Evolutionary conservation across 2,329 filamentous ascomycete genomes (phyloP).

Genomic region (Neopestalotiopsis rosae): DNA sequence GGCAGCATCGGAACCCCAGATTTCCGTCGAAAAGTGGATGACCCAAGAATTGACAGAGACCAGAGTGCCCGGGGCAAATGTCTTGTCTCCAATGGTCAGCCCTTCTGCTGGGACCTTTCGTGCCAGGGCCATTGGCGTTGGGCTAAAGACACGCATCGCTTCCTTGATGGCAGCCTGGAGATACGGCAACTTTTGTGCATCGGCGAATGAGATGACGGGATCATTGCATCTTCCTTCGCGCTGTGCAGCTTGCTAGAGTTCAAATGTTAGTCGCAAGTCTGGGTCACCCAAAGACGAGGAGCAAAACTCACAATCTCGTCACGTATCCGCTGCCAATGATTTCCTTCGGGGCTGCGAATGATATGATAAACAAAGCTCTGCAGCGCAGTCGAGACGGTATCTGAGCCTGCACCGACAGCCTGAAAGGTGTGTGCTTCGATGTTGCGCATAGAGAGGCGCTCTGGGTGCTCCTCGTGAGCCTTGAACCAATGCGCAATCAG

Average conservation of each 20-base stretch:
- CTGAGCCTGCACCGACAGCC: slow-evolving; percentile 26
- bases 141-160: slow-evolving; percentile 33
- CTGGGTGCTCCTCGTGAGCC: slow-evolving; percentile 22
- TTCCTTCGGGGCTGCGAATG: slow-evolving; percentile 26
- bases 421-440: slow-evolving; percentile 25
- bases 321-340: slow-evolving; percentile 20
- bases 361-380: slow-evolving; percentile 35
- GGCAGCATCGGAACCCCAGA: slow-evolving; percentile 28
- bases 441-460: slow-evolving; percentile 26
- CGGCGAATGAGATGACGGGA: slow-evolving; percentile 27
- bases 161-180: slow-evolving; percentile 42
- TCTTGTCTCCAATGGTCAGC: slow-evolving; percentile 31
- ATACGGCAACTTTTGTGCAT: slow-evolving; percentile 37
- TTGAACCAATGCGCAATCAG: slow-evolving; percentile 25
- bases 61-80: slow-evolving; percentile 34
- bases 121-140: slow-evolving; percentile 33
- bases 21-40: slow-evolving; percentile 32
- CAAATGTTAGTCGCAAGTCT: not conserved
- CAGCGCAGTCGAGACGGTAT: slow-evolving; percentile 28
- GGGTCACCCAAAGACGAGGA: not conserved
- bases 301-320: slow-evolving; percentile 26
- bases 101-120: slow-evolving; percentile 33
- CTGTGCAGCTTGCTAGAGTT: slow-evolving; percentile 19
- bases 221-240: slow-evolving; percentile 19
- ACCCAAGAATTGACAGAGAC: slow-evolving; percentile 31